Percentiles rank a stretch among this genome's conserved stretches.
phyloP scores from a whole-genome alignment of 257 asterid genomes.

The Coffea eugenioides region DNA sequence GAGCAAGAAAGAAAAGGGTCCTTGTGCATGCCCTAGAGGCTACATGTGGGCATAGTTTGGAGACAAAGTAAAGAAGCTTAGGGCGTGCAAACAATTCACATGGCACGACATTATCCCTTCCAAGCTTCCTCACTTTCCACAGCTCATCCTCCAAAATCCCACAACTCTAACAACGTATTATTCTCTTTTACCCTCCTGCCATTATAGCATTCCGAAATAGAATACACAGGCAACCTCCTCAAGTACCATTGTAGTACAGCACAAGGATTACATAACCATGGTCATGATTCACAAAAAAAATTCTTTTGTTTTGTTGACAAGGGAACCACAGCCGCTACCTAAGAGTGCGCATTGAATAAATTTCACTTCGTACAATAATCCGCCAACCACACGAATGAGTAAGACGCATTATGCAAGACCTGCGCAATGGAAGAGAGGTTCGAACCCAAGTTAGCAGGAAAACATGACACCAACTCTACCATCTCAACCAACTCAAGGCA shows the following conservation, averaged over 20 bases:
- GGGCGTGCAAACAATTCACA: conserved; percentile 76
- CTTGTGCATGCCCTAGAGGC: conserved; percentile 29
- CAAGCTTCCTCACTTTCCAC: conserved; percentile 46
- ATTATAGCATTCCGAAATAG: conserved; percentile 17
- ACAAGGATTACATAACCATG: conserved; percentile 36
- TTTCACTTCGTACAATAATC: accelerated
- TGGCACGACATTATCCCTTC: conserved; percentile 53
- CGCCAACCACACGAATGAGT: too few relatives aligned
- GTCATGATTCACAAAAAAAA: conserved; percentile 15
- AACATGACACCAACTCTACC: too few relatives aligned
- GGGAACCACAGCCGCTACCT: too few relatives aligned
- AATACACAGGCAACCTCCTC: conserved; percentile 5
- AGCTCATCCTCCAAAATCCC: conserved; percentile 52
- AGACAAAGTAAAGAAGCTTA: conserved; percentile 50
- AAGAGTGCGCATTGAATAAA: too few relatives aligned
- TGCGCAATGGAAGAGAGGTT: too few relatives aligned
- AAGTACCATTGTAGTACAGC: conserved; percentile 9
- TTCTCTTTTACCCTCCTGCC: conserved; percentile 14
- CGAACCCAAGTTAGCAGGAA: too few relatives aligned
- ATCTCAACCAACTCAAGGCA: conserved; percentile 13
- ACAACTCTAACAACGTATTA: conserved; percentile 5
- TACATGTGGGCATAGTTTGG: conserved; percentile 67
- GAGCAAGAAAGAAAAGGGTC: conserved; percentile 12
- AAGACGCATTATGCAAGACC: too few relatives aligned
- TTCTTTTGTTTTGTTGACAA: too few relatives aligned